Base-by-base conservation (phyloP, 495 filamentous ascomycete genomes). In the Annulohypoxylon maeteangense region DNA sequence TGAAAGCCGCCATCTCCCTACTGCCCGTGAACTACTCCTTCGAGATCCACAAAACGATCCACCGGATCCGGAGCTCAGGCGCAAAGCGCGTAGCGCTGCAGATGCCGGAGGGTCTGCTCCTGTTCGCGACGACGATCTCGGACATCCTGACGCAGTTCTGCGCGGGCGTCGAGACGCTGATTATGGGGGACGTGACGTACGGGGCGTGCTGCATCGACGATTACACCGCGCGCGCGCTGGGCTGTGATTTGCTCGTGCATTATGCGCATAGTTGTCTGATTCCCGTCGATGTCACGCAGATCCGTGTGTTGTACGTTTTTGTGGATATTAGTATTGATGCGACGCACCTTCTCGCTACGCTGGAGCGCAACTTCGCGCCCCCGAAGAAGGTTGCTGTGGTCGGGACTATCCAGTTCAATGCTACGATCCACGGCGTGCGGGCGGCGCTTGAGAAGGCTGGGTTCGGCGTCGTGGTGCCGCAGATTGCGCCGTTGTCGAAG, bases 131-230 rank as follows among this genome's bases (percentile, higher is more conserved):
- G 48, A 98, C 95, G 16, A 97, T 99, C 62, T 96, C 96, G 3
- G 95, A 99, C 80, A 99, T 98, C 80, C 83, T 99, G 34, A 93
- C 92, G 10, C 89, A 91, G 69, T 99, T 99, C 83, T 99, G 95
- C 78, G 90, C 93, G 0, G 93, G 92, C 3, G 90, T 89, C 42
- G 91, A 95, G 74, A 98, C 96, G 0, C 82, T 98, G 14, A 98
- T 99, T 78, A 98, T 99, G 95, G 95, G 96, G 55, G 95, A 99
- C 72, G 95, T 99, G 25, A 99, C 95, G 0, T 99, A 99, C 81
- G 95, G 95, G 50, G 95, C 95, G 2, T 99, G 95, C 83, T 99
- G 95, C 76, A 98, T 99, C 68, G 95, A 99, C 76, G 95, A 99
- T 81, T 99, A 95, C 81, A 98, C 95, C 0, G 95, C 95, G 0